Conservation (phyloP, 1,284 basidiomycete species). For the Cryptococcus deneoformans region DNA sequence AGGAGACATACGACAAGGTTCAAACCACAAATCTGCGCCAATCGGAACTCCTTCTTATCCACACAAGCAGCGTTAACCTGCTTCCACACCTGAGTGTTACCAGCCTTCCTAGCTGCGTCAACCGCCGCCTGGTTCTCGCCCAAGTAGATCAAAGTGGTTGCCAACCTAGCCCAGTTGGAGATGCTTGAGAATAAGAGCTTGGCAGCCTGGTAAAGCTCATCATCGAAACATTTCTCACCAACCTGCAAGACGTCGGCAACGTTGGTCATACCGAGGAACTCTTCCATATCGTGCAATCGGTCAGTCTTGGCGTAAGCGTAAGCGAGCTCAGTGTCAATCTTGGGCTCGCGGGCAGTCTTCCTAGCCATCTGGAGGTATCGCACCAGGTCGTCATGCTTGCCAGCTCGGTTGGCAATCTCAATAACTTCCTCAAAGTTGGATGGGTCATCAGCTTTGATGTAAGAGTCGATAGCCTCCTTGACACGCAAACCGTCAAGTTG, state of each 20-base stretch:
- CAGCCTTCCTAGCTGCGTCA: slow-evolving; percentile 97
- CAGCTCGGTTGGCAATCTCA: slow-evolving; percentile 92
- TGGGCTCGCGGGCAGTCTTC: slow-evolving; percentile 94
- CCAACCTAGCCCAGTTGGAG: slow-evolving; percentile 97
- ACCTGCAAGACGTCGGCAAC: slow-evolving; percentile 95
- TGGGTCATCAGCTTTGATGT: slow-evolving; percentile 98
- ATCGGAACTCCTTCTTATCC: slow-evolving; percentile 93
- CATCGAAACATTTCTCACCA: slow-evolving; percentile 99
- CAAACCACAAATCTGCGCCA: slow-evolving; percentile 98
- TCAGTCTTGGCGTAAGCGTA: slow-evolving; percentile 98
- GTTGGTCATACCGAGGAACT: slow-evolving; percentile 98
- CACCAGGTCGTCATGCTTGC: slow-evolving; percentile 98
- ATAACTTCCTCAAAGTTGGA: slow-evolving; percentile 95
- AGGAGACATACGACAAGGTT: slow-evolving; percentile 74
- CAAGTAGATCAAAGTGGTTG: slow-evolving; percentile 97
- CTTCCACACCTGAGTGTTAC: slow-evolving; percentile 99
- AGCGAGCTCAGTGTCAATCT: slow-evolving; percentile 95
- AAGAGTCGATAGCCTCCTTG: slow-evolving; percentile 98
- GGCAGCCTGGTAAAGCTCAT: slow-evolving; percentile 95
- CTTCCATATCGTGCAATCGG: slow-evolving; percentile 97
- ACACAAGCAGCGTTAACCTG: slow-evolving; percentile 99
- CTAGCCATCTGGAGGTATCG: slow-evolving; percentile 99
- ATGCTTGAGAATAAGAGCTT: slow-evolving; percentile 95
- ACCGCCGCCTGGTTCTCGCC: slow-evolving; percentile 98
- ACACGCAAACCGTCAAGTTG: slow-evolving; percentile 97